A percentile compares a stretch with the other conserved stretches of the same genome.
Conservation (phyloP, 1,139 yeast genomes). For the Sporopachydermia cereana region DNA sequence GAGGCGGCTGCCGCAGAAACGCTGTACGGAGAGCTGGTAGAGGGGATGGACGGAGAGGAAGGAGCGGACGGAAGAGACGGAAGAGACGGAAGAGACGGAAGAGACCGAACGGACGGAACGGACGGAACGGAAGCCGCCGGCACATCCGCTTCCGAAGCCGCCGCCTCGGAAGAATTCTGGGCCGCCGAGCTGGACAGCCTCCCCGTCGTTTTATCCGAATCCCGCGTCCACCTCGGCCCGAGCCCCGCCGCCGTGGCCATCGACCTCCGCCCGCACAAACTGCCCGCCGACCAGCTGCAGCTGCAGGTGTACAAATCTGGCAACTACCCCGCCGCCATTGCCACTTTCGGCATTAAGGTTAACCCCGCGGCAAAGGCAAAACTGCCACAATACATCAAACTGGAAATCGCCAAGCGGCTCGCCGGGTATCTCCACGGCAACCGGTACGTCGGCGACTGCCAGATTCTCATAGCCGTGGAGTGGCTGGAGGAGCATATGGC, state of each 20-base stretch:
- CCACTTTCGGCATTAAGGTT: slow-evolving; percentile 50
- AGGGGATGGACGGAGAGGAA: slow-evolving; percentile 23
- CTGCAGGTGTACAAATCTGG: slow-evolving; percentile 41
- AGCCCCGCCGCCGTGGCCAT: slow-evolving; percentile 10
- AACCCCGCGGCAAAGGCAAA: slow-evolving; percentile 32
- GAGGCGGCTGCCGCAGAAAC: slow-evolving; percentile 42
- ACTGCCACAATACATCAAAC: slow-evolving; percentile 64
- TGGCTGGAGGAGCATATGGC: slow-evolving; percentile 61
- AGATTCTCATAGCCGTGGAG: slow-evolving; percentile 53
- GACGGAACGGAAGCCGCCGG: background rate
- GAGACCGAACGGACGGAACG: background rate
- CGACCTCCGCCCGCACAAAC: slow-evolving; percentile 11
- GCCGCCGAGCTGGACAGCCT: slow-evolving; percentile 66
- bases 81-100: slow-evolving; percentile 10
- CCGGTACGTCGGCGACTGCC: slow-evolving; percentile 52
- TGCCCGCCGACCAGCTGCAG: slow-evolving; percentile 24
- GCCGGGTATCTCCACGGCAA: slow-evolving; percentile 30
- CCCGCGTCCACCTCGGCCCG: background rate
- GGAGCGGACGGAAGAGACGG: slow-evolving; percentile 33
- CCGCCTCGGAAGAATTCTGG: slow-evolving; percentile 36
- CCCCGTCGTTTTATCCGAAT: slow-evolving; percentile 27
- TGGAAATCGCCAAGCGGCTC: slow-evolving; percentile 45
- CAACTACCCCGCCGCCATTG: slow-evolving; percentile 45
- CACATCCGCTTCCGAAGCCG: slow-evolving; percentile 29
- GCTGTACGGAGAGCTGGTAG: slow-evolving; percentile 9